Base-by-base conservation (phyloP, 257 asterid species). In the Capsicum chinense region DNA sequence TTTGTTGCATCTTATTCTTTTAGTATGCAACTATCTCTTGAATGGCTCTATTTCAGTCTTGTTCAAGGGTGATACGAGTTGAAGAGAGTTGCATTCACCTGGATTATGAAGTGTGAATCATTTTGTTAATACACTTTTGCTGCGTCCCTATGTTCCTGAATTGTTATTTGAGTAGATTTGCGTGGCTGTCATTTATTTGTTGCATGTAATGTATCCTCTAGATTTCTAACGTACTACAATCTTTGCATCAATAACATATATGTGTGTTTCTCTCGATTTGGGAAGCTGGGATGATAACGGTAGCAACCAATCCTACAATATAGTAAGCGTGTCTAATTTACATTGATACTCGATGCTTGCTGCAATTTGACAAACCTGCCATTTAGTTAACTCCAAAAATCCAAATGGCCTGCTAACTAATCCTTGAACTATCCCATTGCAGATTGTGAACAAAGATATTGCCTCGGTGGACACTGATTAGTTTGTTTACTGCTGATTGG, bases 361-460 rank as follows among this genome's bases (percentile, higher is more conserved):
- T 56, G 81, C 81, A 74, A 52, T 76, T 76, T 54, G 48, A 76
- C 19, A 76, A 52, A 26, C 44, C 50, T 19, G 42, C 60, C 44
- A 19, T 48, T 50, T 50, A 44, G 44, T 19, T 39, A 26, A 74
- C 35, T 74, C 60, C 80, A 50, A 74, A 39, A 19, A 12, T 21
- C 59, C 60, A 74, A 48, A 33, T 8, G n/a, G 13, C 12, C 11
- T 58, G 14, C 70, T 7, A 37, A 69, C 13, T 14, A n/a, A 33
- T 54, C 60, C 70, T 70, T 64, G 74, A 15, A 26, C 37, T 16
- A 71, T 80, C 87, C 66, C 17, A 44, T 83, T 79, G 85, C 99
- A 95, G 99, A 91, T 95, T 68, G 97, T 91, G 92, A 94, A 91
- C 71, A 90, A 90, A 79, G 97, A 92, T 66, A 88, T 68, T 81